phyloP scores from a whole-genome alignment of 257 asterid genomes.

The Buddleja alternifolia region DNA sequence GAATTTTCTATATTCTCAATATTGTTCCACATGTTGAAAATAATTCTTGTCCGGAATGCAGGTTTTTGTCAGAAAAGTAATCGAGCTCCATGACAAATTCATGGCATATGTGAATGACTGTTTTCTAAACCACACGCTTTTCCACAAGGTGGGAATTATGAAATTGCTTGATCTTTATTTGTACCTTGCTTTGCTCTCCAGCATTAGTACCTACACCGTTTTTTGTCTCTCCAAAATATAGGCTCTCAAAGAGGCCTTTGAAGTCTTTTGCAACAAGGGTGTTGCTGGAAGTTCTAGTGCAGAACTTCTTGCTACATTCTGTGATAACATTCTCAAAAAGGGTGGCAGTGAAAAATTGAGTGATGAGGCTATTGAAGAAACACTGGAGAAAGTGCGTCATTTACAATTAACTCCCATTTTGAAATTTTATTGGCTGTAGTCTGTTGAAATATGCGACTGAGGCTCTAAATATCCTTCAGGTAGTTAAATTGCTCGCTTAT shows the following conservation, averaged over 20 bases:
- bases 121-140: constrained; percentile 88
- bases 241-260: constrained; percentile 99
- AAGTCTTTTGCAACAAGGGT: constrained; percentile 95
- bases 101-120: constrained; percentile 89
- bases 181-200: neutral
- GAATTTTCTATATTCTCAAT: neutral
- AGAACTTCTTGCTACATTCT: constrained; percentile 95
- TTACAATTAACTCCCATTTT: constrained; percentile 6
- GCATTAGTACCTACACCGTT: neutral
- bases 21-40: constrained; percentile 27
- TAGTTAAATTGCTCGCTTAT: constrained; percentile 93
- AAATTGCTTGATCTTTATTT: constrained; percentile 19
- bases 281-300: constrained; percentile 99
- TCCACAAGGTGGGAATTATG: constrained; percentile 82
- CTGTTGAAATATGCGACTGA: constrained; percentile 30
- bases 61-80: constrained; percentile 92
- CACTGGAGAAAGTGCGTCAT: constrained; percentile 80
- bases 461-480: constrained; percentile 48
- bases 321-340: constrained; percentile 96
- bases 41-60: constrained; percentile 38
- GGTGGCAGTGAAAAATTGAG: constrained; percentile 99
- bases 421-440: constrained; percentile 7
- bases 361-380: constrained; percentile 98
- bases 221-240: constrained; percentile 29
- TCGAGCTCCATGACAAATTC: constrained; percentile 95